These are phyloP conservation scores for Paecilomyces fulvus DNA, from an alignment of 2,329 filamentous ascomycete species.

Conservation along the genomic window DNA sequence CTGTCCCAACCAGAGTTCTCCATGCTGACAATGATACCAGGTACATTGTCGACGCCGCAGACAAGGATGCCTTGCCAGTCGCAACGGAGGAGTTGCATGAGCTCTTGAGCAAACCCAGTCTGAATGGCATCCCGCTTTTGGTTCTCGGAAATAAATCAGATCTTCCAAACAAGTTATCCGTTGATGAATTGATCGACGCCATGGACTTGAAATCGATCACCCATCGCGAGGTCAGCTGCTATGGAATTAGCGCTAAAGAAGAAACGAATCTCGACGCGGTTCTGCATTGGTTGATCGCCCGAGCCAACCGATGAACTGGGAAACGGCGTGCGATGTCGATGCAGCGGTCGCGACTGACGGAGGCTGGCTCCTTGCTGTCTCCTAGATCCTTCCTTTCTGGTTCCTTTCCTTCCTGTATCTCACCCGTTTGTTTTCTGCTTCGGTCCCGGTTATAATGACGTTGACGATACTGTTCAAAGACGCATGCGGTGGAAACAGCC, in stretches of 20 bases:
- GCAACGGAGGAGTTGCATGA: slow-evolving; percentile 89
- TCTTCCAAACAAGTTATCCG: slow-evolving; percentile 77
- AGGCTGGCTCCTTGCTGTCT: slow-evolving; percentile 1
- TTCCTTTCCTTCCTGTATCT: not conserved
- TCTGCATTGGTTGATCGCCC: slow-evolving; percentile 90
- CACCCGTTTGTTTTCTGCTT: slow-evolving; percentile 14
- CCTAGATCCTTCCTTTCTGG: not conserved
- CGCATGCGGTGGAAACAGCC: slow-evolving; percentile 32
- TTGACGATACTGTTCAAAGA: slow-evolving; percentile 46
- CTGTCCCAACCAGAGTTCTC: not conserved
- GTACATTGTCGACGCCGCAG: slow-evolving; percentile 96
- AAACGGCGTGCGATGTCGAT: not conserved
- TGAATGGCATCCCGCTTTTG: slow-evolving; percentile 83
- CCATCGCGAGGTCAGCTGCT: slow-evolving; percentile 92
- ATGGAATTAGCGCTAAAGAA: slow-evolving; percentile 96
- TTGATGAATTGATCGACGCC: slow-evolving; percentile 91
- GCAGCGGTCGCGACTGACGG: not conserved
- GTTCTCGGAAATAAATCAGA: slow-evolving; percentile 98
- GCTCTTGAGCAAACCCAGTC: slow-evolving; percentile 71
- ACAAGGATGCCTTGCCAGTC: slow-evolving; percentile 67
- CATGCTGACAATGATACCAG: slow-evolving; percentile 28
- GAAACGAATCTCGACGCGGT: slow-evolving; percentile 98
- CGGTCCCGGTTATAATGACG: slow-evolving; percentile 41
- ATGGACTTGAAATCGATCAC: slow-evolving; percentile 83
- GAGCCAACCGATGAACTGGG: slow-evolving; percentile 60